phyloP scores from a whole-genome alignment of 495 filamentous ascomycete species.

The Neurospora discreta region DNA sequence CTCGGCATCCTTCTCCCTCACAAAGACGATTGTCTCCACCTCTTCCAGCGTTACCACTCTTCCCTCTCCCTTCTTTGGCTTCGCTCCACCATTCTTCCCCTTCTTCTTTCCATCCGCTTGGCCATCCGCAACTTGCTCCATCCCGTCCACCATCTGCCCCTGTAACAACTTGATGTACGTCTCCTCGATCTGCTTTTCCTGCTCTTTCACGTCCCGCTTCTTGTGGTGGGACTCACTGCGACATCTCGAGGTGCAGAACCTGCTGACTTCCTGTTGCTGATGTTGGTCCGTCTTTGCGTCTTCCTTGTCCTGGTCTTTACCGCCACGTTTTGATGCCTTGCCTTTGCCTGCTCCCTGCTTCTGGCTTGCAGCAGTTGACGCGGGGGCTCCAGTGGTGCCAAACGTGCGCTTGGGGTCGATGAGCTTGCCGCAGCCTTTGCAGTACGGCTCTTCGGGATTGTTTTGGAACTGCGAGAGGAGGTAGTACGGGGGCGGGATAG shows the following conservation, averaged over 20 bases:
- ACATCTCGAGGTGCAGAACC: background rate
- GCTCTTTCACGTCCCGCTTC: background rate
- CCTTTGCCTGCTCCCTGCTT: background rate
- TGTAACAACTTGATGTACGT: background rate
- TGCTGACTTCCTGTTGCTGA: background rate
- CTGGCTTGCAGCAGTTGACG: background rate
- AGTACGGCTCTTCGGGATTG: constrained; percentile 25
- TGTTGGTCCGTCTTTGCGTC: background rate
- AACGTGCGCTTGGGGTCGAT: constrained; percentile 17
- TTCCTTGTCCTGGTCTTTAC: background rate
- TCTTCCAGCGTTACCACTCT: constrained; percentile 11
- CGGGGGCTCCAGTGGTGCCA: background rate
- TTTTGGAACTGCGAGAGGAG: constrained; percentile 20
- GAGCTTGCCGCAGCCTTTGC: constrained; percentile 28
- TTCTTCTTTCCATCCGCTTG: background rate
- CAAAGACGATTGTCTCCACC: constrained; percentile 26
- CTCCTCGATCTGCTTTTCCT: background rate
- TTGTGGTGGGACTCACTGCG: background rate
- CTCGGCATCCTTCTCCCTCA: constrained; percentile 14
- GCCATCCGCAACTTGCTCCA: background rate
- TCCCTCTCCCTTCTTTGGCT: background rate
- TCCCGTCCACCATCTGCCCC: background rate
- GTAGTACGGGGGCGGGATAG: constrained; percentile 28
- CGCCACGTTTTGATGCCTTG: background rate
- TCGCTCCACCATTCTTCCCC: constrained; percentile 6